phyloP scores from a whole-genome alignment of 2,329 filamentous ascomycete species.

The Cytospora leucostoma region DNA sequence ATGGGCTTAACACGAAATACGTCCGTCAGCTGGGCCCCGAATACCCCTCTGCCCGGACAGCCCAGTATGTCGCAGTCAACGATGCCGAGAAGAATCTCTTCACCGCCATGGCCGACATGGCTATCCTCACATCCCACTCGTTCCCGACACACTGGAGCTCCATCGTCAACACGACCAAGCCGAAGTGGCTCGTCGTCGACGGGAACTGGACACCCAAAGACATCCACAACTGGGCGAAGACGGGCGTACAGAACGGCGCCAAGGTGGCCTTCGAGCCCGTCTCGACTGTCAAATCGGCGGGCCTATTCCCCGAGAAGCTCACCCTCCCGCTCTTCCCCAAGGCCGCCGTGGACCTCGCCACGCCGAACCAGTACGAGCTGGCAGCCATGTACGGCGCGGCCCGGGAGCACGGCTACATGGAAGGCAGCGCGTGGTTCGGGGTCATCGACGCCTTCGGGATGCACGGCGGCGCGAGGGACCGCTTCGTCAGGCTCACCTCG shows the following conservation, averaged over 20 bases:
- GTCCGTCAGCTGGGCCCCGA: constrained; percentile 59
- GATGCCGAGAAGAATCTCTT: constrained; percentile 79
- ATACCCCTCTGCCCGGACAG: constrained; percentile 64
- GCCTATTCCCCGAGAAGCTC: constrained; percentile 59
- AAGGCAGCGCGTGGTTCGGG: constrained; percentile 73
- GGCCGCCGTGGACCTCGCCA: constrained; percentile 70
- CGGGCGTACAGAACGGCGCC: constrained; percentile 56
- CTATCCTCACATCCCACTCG: constrained; percentile 66
- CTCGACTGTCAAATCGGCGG: constrained; percentile 73
- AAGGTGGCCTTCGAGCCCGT: constrained; percentile 86
- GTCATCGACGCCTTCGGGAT: constrained; percentile 80
- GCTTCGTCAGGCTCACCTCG: constrained; percentile 69
- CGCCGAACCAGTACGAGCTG: constrained; percentile 84
- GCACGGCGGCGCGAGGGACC: constrained; percentile 68
- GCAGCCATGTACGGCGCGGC: constrained; percentile 76
- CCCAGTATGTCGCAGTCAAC: constrained; percentile 91
- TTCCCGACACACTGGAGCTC: constrained; percentile 61
- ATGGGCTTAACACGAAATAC: constrained; percentile 64
- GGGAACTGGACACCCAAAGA: constrained; percentile 76
- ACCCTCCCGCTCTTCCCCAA: constrained; percentile 58
- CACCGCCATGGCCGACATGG: constrained; percentile 96
- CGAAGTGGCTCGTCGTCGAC: constrained; percentile 82
- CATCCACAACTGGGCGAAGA: constrained; percentile 67
- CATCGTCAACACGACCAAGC: constrained; percentile 56
- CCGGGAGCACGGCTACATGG: constrained; percentile 63